Evolutionary conservation across 768 basidiomycete species (phyloP).

Genomic region (Atractiella rhizophila): DNA sequence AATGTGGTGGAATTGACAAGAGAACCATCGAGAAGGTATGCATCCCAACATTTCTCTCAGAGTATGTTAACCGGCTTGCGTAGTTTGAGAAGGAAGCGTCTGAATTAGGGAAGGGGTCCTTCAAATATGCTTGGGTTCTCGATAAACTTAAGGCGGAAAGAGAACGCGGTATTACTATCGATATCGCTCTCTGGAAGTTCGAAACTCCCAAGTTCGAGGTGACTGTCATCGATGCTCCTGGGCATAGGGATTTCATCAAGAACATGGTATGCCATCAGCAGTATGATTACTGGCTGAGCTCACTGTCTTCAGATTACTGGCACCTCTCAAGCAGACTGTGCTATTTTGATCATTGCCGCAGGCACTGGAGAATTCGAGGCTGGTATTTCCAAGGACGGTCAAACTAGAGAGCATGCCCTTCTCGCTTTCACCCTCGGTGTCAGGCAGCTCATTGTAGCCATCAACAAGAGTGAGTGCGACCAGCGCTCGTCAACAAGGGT

Average conservation of each 20-base stretch:
- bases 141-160: constrained; percentile 99
- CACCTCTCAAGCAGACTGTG: constrained; percentile 99
- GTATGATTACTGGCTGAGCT: background rate
- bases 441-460: constrained; percentile 95
- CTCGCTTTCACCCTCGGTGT: constrained; percentile 95
- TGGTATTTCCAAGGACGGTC: constrained; percentile 99
- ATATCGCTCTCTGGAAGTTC: constrained; percentile 99
- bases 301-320: constrained; percentile 46
- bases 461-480: constrained; percentile 99
- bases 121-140: constrained; percentile 77
- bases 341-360: constrained; percentile 95
- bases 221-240: constrained; percentile 85
- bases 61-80: background rate
- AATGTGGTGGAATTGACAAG: constrained; percentile 99
- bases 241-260: constrained; percentile 99
- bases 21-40: constrained; percentile 28
- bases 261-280: constrained; percentile 38
- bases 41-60: background rate
- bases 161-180: constrained; percentile 99
- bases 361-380: constrained; percentile 99
- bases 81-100: constrained; percentile 99
- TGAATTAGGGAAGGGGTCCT: constrained; percentile 83
- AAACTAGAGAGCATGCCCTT: constrained; percentile 99
- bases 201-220: constrained; percentile 66
- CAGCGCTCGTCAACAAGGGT: constrained; percentile 27